phyloP scores from a whole-genome alignment of 108 stramenopile species.

The Fragilariopsis cylindrus region DNA sequence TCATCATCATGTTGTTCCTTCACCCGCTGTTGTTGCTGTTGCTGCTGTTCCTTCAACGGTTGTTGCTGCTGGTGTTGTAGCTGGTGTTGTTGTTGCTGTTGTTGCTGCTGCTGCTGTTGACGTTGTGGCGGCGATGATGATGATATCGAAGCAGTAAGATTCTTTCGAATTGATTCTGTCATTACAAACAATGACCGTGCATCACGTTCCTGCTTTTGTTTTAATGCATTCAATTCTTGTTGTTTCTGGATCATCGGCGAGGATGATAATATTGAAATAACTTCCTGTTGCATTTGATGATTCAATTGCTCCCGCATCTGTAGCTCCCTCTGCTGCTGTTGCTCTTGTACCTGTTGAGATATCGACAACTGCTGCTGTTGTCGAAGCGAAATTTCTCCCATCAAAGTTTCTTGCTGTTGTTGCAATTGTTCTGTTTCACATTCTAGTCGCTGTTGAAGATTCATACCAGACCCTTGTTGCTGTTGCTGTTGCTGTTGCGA shows the following conservation, averaged over 20 bases:
- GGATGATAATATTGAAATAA: neutral
- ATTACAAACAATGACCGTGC: neutral
- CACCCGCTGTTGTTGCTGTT: neutral
- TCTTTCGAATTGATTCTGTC: neutral
- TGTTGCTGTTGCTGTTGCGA: neutral
- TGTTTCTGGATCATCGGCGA: neutral
- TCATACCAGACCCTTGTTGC: neutral
- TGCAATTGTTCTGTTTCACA: neutral
- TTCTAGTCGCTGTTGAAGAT: neutral
- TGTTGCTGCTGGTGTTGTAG: neutral
- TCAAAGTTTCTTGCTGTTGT: neutral
- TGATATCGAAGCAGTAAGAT: neutral
- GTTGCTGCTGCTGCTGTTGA: neutral
- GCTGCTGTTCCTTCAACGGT: neutral
- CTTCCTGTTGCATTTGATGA: neutral
- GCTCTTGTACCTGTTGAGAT: neutral
- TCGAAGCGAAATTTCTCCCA: neutral
- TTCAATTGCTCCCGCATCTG: neutral
- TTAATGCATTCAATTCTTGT: neutral
- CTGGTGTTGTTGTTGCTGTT: neutral
- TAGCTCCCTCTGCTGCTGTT: neutral
- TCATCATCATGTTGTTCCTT: neutral
- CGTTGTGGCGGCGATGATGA: neutral
- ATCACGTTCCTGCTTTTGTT: neutral
- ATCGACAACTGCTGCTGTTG: neutral